These are phyloP conservation scores for Oryza punctata DNA, from an alignment of 176 grass and related monocot species.

Conservation along the genomic window DNA sequence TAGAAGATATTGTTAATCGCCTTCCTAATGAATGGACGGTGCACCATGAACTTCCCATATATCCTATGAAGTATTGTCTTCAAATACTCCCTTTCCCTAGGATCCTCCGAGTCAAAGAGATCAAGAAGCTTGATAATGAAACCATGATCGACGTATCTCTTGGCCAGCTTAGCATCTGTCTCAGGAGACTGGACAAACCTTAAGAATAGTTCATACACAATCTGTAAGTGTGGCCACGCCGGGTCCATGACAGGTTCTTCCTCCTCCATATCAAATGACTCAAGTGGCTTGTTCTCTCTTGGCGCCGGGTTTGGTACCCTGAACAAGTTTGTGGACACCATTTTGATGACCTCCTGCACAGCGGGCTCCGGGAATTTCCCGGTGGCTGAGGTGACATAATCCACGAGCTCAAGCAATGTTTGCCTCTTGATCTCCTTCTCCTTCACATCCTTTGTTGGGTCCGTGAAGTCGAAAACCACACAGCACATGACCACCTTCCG, in stretches of 20 bases:
- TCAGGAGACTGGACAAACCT: conserved; percentile 73
- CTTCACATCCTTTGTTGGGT: conserved; percentile 61
- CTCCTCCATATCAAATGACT: conserved; percentile 69
- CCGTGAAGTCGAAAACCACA: conserved; percentile 58
- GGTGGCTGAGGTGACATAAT: conserved; percentile 59
- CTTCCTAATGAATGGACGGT: conserved; percentile 77
- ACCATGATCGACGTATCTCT: conserved; percentile 65
- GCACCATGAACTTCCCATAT: conserved; percentile 83
- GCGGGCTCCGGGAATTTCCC: conserved; percentile 55
- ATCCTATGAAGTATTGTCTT: conserved; percentile 85
- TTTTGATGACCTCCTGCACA: conserved; percentile 55
- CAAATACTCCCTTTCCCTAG: conserved; percentile 79
- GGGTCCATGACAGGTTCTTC: conserved; percentile 81
- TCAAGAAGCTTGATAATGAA: conserved; percentile 71
- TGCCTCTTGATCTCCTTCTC: conserved; percentile 83
- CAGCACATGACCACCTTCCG: conserved; percentile 66
- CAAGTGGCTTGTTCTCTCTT: conserved; percentile 55
- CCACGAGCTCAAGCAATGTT: conserved; percentile 66
- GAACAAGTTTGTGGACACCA: conserved; percentile 66
- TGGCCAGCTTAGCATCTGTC: conserved; percentile 69
- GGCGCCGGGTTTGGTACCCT: conserved; percentile 39
- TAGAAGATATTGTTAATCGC: conserved; percentile 78
- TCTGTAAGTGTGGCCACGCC: conserved; percentile 67
- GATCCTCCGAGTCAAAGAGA: conserved; percentile 73
- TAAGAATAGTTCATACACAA: conserved; percentile 74